A percentile compares a stretch with the other conserved stretches of the same genome.
Conservation (phyloP, 345 rosid species). For the Sonneratia caseolaris region DNA sequence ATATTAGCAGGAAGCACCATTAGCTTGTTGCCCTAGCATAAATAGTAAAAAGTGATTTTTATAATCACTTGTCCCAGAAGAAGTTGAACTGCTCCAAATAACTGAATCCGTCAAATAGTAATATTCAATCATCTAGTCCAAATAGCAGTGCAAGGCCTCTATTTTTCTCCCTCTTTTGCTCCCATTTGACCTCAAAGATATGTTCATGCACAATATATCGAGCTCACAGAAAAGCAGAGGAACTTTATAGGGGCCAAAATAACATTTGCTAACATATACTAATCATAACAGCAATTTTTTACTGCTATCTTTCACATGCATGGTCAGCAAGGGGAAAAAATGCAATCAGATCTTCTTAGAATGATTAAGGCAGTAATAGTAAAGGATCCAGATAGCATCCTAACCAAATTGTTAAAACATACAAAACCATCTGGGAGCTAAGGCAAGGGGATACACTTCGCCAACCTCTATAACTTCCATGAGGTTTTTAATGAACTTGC, state of each 20-base stretch:
- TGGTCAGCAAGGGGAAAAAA: too few species aligned
- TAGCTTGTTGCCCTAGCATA: slow-evolving; percentile 77
- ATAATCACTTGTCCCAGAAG: background rate
- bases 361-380: too few species aligned
- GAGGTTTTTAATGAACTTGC: background rate
- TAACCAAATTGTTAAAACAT: background rate
- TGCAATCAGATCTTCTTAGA: too few species aligned
- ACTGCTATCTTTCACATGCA: background rate
- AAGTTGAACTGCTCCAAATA: slow-evolving; percentile 4
- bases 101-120: background rate
- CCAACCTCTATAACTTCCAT: background rate
- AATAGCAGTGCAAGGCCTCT: background rate
- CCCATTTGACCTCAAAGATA: background rate
- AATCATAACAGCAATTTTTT: background rate
- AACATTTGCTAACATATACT: background rate
- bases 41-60: background rate
- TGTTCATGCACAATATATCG: background rate
- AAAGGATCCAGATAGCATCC: background rate
- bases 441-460: background rate
- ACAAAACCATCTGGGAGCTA: background rate
- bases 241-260: background rate
- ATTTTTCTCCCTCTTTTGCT: background rate
- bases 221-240: background rate
- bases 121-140: background rate
- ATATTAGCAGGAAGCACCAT: slow-evolving; percentile 39